Evolutionary conservation across 2,329 filamentous ascomycete species (phyloP).

Genomic region (Escovopsis sp.): DNA sequence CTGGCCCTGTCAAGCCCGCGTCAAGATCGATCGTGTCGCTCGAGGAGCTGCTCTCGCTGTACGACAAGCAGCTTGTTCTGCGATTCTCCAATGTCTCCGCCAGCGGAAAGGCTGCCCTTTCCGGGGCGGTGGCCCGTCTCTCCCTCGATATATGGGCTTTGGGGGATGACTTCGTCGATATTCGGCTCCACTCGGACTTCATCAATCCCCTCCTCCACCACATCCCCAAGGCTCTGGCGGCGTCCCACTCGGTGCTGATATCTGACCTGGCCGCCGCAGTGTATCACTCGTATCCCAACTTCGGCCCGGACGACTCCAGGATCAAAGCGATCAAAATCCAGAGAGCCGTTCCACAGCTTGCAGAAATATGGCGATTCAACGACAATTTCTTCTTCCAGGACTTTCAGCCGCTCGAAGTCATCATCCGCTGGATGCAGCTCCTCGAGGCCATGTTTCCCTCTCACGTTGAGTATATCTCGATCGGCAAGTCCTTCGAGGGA

Average conservation of each 20-base stretch:
- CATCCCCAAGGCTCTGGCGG: constrained; percentile 59
- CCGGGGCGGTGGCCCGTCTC: constrained; percentile 58
- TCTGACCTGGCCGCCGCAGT: constrained; percentile 66
- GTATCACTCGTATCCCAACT: constrained; percentile 32
- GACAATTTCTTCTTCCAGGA: constrained; percentile 80
- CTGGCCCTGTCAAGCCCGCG: constrained; percentile 19
- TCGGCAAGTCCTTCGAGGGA: constrained; percentile 80
- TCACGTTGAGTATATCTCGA: constrained; percentile 55
- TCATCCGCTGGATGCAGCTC: constrained; percentile 82
- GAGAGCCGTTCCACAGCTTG: constrained; percentile 13
- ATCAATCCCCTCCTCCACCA: constrained; percentile 66
- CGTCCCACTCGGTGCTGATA: constrained; percentile 60
- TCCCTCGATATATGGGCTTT: constrained; percentile 88
- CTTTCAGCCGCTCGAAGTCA: constrained; percentile 74
- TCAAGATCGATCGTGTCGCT: constrained; percentile 10
- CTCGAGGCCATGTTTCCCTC: constrained; percentile 81
- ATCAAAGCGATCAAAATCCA: no score
- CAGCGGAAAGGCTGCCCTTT: constrained; percentile 54
- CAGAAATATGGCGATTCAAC: constrained; percentile 20
- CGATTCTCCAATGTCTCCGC: constrained; percentile 65
- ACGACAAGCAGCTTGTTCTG: constrained; percentile 73
- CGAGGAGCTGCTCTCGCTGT: constrained; percentile 31
- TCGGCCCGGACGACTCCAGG: constrained; percentile 12
- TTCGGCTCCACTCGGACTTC: constrained; percentile 61
- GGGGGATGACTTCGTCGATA: constrained; percentile 67